These are phyloP conservation scores for Neopestalotiopsis rosae DNA, from an alignment of 2,329 filamentous ascomycete genomes.

Conservation along the genomic window DNA sequence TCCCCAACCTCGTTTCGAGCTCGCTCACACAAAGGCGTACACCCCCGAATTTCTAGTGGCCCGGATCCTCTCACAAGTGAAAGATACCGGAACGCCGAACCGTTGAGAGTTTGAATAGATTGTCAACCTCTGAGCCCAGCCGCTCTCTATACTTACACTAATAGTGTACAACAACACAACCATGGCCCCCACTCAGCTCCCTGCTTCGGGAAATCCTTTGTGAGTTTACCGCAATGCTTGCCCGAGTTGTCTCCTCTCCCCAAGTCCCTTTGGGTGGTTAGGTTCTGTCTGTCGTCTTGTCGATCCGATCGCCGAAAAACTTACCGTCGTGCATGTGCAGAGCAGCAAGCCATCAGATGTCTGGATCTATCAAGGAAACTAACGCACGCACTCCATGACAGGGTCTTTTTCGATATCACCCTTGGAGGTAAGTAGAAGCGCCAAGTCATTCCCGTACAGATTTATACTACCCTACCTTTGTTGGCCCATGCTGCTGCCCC, in stretches of 20 bases:
- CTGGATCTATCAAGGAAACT: neutral
- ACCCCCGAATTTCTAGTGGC: neutral
- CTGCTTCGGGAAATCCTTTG: conserved; percentile 49
- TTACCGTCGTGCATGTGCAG: neutral
- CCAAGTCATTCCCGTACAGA: neutral
- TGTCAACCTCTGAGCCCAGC: too few species aligned
- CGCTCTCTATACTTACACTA: too few species aligned
- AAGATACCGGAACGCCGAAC: neutral
- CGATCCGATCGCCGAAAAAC: neutral
- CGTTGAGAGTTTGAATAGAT: neutral
- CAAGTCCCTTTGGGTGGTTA: neutral
- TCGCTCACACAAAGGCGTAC: neutral
- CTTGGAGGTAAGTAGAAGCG: conserved; percentile 68
- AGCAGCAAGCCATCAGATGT: neutral
- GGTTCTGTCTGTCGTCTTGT: conserved; percentile 3
- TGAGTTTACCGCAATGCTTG: conserved; percentile 33
- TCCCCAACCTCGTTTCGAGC: neutral
- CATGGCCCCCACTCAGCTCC: conserved; percentile 45
- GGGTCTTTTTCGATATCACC: conserved; percentile 79
- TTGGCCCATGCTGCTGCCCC: neutral
- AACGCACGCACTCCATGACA: conserved; percentile 28
- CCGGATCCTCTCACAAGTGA: neutral
- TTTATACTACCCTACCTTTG: neutral
- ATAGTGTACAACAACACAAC: neutral
- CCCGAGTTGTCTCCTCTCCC: neutral